These are phyloP conservation scores for Raphanus raphanistrum DNA, from an alignment of 345 rosid species.

Conservation along the genomic window DNA sequence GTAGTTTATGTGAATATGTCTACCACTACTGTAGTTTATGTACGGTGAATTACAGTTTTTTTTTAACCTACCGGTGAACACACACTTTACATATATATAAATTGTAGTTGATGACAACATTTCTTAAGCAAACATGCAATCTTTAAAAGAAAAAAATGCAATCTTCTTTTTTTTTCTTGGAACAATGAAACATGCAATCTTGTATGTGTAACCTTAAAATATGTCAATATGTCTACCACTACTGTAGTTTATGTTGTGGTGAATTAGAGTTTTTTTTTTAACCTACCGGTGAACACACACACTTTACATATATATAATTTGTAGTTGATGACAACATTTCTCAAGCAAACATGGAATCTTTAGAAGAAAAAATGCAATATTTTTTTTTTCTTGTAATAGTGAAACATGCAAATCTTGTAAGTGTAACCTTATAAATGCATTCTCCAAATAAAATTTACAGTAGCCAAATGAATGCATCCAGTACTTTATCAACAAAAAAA, in stretches of 20 bases:
- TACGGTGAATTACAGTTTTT: neutral
- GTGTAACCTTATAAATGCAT: neutral
- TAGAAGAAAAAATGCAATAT: no score
- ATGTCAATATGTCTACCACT: neutral
- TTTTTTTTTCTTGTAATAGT: no score
- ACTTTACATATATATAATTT: neutral
- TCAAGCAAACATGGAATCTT: neutral
- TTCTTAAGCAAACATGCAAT: neutral
- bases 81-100: neutral
- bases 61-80: neutral
- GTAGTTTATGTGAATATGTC: neutral
- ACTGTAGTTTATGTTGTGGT: slow-evolving; percentile 9
- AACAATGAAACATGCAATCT: neutral
- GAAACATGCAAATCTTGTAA: neutral
- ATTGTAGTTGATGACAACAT: neutral
- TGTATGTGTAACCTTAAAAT: neutral
- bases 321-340: neutral
- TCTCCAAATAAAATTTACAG: neutral
- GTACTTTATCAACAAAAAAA: no score
- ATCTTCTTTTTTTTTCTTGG: no score
- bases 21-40: slow-evolving; percentile 6
- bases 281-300: neutral
- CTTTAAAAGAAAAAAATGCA: no score
- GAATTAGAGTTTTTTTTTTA: neutral
- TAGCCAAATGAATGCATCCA: neutral